A percentile compares a stretch with the other conserved stretches of the same genome.
phyloP scores from a whole-genome alignment of 2,329 filamentous ascomycete species.

The Ceratocystis eucalypticola region DNA sequence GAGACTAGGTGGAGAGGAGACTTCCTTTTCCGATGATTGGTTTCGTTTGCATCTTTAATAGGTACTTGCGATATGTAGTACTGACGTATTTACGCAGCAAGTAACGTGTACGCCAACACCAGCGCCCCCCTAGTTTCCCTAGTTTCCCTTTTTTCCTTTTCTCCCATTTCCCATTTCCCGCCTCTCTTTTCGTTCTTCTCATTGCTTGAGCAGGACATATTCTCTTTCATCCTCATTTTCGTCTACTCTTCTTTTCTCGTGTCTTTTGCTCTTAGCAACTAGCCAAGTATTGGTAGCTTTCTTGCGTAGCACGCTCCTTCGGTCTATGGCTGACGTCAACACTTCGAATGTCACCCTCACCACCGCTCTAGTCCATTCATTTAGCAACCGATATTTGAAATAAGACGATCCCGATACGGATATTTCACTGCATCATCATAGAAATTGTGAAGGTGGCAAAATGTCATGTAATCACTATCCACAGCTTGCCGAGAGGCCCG shows the following conservation, averaged over 20 bases:
- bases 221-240: not conserved
- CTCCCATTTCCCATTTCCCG: not conserved
- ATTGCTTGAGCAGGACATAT: not conserved
- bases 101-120: too few relatives aligned
- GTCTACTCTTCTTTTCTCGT: too few relatives aligned
- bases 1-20: not conserved
- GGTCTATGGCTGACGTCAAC: not conserved
- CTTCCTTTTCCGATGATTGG: not conserved
- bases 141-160: not conserved
- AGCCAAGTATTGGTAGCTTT: too few relatives aligned
- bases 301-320: too few relatives aligned
- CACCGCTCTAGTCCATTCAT: not conserved
- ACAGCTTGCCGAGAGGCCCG: constrained; percentile 37
- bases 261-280: too few relatives aligned
- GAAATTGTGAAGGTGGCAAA: not conserved
- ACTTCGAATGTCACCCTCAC: not conserved
- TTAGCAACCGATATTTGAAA: not conserved
- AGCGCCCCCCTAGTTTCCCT: not conserved
- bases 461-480: constrained; percentile 30
- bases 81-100: too few relatives aligned
- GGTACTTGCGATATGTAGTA: too few relatives aligned
- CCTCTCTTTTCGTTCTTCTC: not conserved
- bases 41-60: not conserved
- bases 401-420: not conserved
- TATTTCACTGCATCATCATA: not conserved